A percentile compares a stretch with the other conserved stretches of the same genome.
Conservation (phyloP, 2,329 filamentous ascomycete species). For the Trichophyton simii region DNA sequence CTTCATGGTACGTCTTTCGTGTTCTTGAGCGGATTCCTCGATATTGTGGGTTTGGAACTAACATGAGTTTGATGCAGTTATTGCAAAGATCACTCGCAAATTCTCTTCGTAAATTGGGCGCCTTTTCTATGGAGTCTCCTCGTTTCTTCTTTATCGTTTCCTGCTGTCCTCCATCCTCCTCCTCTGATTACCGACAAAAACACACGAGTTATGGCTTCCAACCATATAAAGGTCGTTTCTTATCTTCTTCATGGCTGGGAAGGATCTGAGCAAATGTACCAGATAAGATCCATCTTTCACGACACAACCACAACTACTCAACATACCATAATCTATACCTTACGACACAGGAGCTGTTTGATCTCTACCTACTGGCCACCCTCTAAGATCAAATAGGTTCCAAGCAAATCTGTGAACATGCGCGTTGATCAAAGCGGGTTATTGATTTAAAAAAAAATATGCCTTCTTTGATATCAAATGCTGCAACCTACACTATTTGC, state of each 20-base stretch:
- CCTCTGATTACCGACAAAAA: not conserved
- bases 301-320: not conserved
- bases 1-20: conserved; percentile 65
- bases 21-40: not conserved
- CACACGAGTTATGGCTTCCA: not conserved
- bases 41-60: not conserved
- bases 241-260: not conserved
- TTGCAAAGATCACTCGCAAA: conserved; percentile 85
- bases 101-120: conserved; percentile 44
- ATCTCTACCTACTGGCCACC: not conserved
- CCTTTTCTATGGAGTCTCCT: not conserved
- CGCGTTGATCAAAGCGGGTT: not conserved
- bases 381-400: not conserved
- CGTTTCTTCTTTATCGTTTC: not conserved
- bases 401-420: not conserved
- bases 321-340: not conserved
- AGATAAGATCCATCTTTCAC: not conserved
- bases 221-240: not conserved
- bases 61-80: conserved; percentile 46
- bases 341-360: not conserved
- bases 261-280: not conserved
- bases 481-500: not conserved
- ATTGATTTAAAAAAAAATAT: not conserved
- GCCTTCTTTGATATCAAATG: not conserved
- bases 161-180: not conserved